Evolutionary conservation across 2,329 filamentous ascomycete genomes (phyloP), one percentile per base, ranked within the genome.

Genomic region (Microcyclospora tardicrescens): DNA sequence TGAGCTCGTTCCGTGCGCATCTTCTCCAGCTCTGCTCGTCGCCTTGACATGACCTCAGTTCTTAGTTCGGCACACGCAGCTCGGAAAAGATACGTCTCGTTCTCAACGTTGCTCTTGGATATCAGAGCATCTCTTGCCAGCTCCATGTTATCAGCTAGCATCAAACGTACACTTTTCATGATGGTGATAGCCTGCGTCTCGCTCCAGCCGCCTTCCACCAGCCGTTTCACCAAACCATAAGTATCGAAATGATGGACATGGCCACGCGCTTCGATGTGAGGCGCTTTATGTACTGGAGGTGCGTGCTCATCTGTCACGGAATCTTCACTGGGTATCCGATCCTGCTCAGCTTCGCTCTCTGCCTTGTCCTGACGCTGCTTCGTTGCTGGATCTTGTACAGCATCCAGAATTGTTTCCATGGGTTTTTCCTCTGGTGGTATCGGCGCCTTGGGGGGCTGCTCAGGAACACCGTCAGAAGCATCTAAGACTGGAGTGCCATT

Each of bases 231-330:
- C 5, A 96, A 73, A 11, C 77, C 79, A 61, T 91, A 98, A 16
- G 81, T 94, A 63, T 98, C 89, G 61, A 98, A 98, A 63, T 96
- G 86, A 64, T 98, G 91, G 28, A 94, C 78, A 56, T 94, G 93
- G 1, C 79, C 82, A 6, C 83, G 75, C 0, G 84, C 73, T 35
- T 76, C 70, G 56, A 82, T 73, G 56, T 86, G 78, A 10, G 55
- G 55, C 2, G 54, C 49, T 42, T 52, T 54, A 8, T 24, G 19
- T 9, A 51, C 37, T 4, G 80, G 80, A 15, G 75, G 72, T 48
- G 72, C 71, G 35, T 64, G 60, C 16, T 65, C 53, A 30, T 58
- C 54, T 13, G 40, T 35, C 15, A 43, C 41, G 33, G 60, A 43
- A 29, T 46, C 42, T 37, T 60, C 56, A 37, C 60, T 42, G 9